phyloP scores from a whole-genome alignment of 768 basidiomycete species.

The Termitomyces sp. region DNA sequence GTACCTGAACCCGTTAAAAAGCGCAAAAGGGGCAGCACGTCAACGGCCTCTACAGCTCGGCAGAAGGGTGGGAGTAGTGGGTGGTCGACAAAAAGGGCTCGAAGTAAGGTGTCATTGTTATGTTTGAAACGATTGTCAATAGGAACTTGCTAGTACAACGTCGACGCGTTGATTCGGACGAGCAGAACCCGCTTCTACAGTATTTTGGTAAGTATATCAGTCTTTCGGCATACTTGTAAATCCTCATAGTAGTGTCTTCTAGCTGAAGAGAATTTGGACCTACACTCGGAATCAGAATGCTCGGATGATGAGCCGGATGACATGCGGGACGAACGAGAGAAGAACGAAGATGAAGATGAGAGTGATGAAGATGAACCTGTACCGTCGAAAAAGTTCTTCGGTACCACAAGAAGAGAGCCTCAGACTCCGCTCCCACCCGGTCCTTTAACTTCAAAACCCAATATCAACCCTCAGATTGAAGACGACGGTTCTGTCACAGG shows the following conservation, averaged over 20 bases:
- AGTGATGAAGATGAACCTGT: constrained; percentile 18
- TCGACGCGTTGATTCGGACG: constrained; percentile 6
- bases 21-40: constrained; percentile 16
- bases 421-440: constrained; percentile 3
- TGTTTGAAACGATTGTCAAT: background rate
- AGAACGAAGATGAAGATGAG: constrained; percentile 17
- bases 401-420: constrained; percentile 6
- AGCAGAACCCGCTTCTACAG: constrained; percentile 38
- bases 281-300: constrained; percentile 49
- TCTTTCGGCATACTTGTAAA: background rate
- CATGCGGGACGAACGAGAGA: constrained; percentile 1
- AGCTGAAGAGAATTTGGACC: constrained; percentile 34
- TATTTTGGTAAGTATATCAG: constrained; percentile 38
- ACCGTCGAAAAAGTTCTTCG: constrained; percentile 17
- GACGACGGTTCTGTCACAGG: constrained; percentile 37
- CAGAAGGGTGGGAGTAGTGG: constrained; percentile 13
- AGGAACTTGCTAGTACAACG: background rate
- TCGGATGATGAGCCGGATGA: constrained; percentile 21
- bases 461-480: constrained; percentile 2
- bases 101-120: background rate
- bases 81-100: background rate
- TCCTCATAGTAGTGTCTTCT: background rate
- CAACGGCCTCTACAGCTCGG: constrained; percentile 4
- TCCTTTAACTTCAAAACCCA: background rate
- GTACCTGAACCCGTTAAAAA: constrained; percentile 24